phyloP scores from a whole-genome alignment of 805 yeast species.

The Cyberlindnera xylosilytica region DNA sequence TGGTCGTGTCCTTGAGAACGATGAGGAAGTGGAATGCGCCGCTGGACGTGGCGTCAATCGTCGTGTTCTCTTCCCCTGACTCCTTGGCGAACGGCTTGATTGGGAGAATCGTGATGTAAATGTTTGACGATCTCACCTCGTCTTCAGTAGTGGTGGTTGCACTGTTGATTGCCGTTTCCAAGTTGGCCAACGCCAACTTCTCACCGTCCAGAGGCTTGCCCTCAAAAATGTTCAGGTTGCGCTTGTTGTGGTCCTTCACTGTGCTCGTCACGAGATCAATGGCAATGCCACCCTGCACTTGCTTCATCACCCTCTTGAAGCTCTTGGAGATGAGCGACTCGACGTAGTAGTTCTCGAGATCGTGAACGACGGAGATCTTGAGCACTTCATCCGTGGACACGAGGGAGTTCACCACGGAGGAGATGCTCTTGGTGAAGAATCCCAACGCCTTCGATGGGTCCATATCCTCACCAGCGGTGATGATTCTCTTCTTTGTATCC shows the following conservation, averaged over 20 bases:
- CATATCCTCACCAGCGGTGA: conserved; percentile 17
- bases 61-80: conserved; percentile 30
- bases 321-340: conserved; percentile 46
- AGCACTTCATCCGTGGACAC: conserved; percentile 47
- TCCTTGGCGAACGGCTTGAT: conserved; percentile 32
- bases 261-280: conserved; percentile 43
- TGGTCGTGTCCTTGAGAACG: conserved; percentile 73
- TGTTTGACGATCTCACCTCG: conserved; percentile 43
- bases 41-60: conserved; percentile 39
- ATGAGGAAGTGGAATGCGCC: conserved; percentile 69
- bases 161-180: conserved; percentile 65
- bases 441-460: conserved; percentile 27
- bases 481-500: conserved; percentile 25
- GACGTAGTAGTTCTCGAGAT: conserved; percentile 53
- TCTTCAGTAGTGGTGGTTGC: conserved; percentile 24
- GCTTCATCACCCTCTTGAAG: conserved; percentile 63
- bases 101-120: conserved; percentile 72
- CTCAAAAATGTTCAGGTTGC: conserved; percentile 61
- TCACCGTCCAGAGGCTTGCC: conserved; percentile 84
- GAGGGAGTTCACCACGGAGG: conserved; percentile 32
- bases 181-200: conserved; percentile 82
- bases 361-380: conserved; percentile 64
- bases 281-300: conserved; percentile 75
- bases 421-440: conserved; percentile 18
- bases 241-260: conserved; percentile 22